Evolutionary conservation across 2,329 filamentous ascomycete species (phyloP).

Genomic region (Pseudocercospora cruenta): DNA sequence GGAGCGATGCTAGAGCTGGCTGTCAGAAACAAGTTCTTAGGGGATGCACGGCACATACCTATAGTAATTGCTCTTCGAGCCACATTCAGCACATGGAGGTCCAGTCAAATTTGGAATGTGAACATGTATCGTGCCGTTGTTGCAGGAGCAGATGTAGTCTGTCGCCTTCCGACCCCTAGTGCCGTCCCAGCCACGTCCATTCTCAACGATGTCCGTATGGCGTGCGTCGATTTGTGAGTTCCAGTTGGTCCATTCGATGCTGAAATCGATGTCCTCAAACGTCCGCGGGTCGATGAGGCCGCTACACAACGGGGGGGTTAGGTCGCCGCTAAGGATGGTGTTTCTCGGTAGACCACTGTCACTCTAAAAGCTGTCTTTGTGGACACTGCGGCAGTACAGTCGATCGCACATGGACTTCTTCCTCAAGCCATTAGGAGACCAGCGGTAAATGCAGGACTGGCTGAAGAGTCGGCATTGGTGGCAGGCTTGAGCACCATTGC

Average conservation of each 20-base stretch:
- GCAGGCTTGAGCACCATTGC: slow-evolving; percentile 23
- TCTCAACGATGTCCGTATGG: not conserved
- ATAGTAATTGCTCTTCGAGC: not conserved
- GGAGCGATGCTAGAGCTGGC: not conserved
- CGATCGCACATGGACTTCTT: not conserved
- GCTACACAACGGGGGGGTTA: not conserved
- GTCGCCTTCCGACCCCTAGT: not conserved
- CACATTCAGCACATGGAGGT: not conserved
- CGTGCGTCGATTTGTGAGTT: not conserved
- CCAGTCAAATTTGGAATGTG: no score
- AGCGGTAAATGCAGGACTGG: slow-evolving; percentile 18
- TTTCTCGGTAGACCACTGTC: not conserved
- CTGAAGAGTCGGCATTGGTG: slow-evolving; percentile 15
- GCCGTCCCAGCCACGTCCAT: not conserved
- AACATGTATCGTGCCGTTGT: not conserved
- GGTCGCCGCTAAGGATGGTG: not conserved
- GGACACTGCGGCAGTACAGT: not conserved
- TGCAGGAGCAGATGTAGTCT: not conserved
- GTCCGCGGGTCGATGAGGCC: not conserved
- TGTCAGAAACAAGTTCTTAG: not conserved
- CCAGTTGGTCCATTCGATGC: not conserved
- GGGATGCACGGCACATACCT: not conserved
- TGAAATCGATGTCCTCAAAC: not conserved
- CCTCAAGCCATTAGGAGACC: not conserved
- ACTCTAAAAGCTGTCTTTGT: not conserved